Evolutionary conservation across 2,329 filamentous ascomycete species (phyloP), one percentile per base, ranked within the genome.

Genomic region (Neonectria coccinea): DNA sequence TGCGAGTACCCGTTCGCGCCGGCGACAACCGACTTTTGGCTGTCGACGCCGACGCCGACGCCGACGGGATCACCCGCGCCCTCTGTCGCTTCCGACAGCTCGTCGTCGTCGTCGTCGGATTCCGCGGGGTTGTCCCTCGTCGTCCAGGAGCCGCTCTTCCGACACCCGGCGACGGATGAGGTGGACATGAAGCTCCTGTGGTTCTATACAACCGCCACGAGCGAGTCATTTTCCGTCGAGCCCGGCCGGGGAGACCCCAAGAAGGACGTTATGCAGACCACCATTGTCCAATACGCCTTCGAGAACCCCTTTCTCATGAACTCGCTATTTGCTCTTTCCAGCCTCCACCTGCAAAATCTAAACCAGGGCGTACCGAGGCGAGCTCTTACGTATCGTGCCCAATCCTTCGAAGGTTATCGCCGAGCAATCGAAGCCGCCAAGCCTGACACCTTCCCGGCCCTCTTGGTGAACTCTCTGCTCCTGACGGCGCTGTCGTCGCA

Each of bases 151-250:
- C 72, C 75, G 11, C 63, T 76, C 51, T 73, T 71, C 65, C 80
- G 64, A 10, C 72, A 81, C 1, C 59, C 65, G 1, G 73, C 72
- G 10, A 71, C 78, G 58, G 75, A 80, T 41, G 75, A 78, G 31
- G 67, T 77, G 25, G 85, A 88, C 65, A 84, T 88, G 83, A 82
- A 80, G 67, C 79, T 87, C 50, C 71, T 88, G 5, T 87, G 85
- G 85, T 85, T 85, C 69, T 88, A 85, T 70, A 83, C 82, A 16
- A 78, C 77, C 7, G 74, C 80, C 39, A 84, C 83, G 7, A 83
- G 76, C 68, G 64, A 74, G 4, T 83, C 82, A 16, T 85, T 87
- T 70, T 78, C 36, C 36, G 36, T 39, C 14, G 14, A 39, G 36
- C 36, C 36, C 6, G 36, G 36, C 36, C 36, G 36, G 3, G 14